Evolutionary conservation across 2,329 filamentous ascomycete genomes (phyloP).

Genomic region (Penicillium concentricum): DNA sequence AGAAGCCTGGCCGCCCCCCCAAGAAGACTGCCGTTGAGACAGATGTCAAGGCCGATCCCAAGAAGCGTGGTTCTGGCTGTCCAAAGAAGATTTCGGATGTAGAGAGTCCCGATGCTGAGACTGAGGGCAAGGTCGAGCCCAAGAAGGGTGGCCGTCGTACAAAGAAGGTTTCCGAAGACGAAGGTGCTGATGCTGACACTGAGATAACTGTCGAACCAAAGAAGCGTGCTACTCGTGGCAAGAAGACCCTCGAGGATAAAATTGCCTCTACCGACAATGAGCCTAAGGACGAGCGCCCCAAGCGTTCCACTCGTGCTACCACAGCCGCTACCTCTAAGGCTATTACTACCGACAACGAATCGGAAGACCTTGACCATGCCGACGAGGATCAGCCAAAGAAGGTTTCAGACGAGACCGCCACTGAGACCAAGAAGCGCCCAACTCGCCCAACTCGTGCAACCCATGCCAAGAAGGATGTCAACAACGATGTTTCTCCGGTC

Average conservation of each 20-base stretch:
- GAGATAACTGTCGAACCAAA: neutral
- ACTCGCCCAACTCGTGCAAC: neutral
- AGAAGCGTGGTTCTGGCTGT: conserved; percentile 8
- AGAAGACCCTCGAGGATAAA: neutral
- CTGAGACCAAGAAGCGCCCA: neutral
- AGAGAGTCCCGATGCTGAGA: neutral
- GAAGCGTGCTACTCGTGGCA: neutral
- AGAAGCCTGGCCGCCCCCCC: conserved; percentile 25
- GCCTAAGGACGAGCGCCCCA: neutral
- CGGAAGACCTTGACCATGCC: neutral
- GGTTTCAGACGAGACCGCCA: neutral
- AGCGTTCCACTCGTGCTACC: neutral
- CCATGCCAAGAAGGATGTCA: neutral
- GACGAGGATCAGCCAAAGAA: neutral
- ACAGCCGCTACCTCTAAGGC: neutral
- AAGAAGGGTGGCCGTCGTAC: neutral
- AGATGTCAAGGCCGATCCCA: neutral
- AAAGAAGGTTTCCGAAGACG: neutral
- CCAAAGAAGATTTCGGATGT: conserved; percentile 2
- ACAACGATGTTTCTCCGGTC: neutral
- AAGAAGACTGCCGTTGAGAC: neutral
- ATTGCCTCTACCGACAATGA: too few relatives aligned
- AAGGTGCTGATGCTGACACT: neutral
- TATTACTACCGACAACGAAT: neutral
- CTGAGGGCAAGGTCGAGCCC: neutral